phyloP scores from a whole-genome alignment of 2,329 filamentous ascomycete species.

The Aspergillus sp. region DNA sequence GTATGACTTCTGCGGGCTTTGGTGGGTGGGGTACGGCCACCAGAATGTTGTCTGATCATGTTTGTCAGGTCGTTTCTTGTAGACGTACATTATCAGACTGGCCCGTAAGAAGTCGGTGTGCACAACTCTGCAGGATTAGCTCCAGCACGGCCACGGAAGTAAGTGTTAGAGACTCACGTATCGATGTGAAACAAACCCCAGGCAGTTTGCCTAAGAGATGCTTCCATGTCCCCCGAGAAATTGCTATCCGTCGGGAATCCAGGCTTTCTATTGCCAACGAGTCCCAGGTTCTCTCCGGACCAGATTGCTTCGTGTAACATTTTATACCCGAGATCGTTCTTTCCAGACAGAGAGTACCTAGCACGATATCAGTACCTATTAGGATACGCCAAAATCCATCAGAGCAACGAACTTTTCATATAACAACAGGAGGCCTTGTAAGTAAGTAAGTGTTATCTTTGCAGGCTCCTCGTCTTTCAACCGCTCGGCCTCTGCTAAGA shows the following conservation, averaged over 20 bases:
- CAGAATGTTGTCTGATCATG: constrained; percentile 26
- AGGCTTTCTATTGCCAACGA: constrained; percentile 28
- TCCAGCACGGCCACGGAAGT: background rate
- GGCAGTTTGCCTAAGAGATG: constrained; percentile 31
- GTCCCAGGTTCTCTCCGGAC: constrained; percentile 33
- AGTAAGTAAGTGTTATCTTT: constrained; percentile 28
- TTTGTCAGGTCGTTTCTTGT: constrained; percentile 23
- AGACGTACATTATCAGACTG: constrained; percentile 36
- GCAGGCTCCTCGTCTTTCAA: constrained; percentile 22
- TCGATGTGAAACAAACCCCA: constrained; percentile 42
- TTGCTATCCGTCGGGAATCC: constrained; percentile 20
- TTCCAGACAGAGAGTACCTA: constrained; percentile 38
- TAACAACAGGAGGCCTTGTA: constrained; percentile 38
- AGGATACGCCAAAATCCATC: background rate
- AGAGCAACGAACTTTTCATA: constrained; percentile 30
- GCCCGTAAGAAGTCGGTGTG: constrained; percentile 38
- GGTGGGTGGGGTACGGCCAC: constrained; percentile 35
- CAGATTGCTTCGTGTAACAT: constrained; percentile 39
- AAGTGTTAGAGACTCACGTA: constrained; percentile 27
- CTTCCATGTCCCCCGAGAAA: constrained; percentile 30
- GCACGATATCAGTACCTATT: background rate
- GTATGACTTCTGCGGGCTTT: constrained; percentile 26
- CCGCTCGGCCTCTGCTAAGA: constrained; percentile 38
- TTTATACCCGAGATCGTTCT: constrained; percentile 38
- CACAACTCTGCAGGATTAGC: constrained; percentile 26